These are phyloP conservation scores for Saturnispora silvae DNA, from an alignment of 805 yeast genomes.

Conservation along the genomic window DNA sequence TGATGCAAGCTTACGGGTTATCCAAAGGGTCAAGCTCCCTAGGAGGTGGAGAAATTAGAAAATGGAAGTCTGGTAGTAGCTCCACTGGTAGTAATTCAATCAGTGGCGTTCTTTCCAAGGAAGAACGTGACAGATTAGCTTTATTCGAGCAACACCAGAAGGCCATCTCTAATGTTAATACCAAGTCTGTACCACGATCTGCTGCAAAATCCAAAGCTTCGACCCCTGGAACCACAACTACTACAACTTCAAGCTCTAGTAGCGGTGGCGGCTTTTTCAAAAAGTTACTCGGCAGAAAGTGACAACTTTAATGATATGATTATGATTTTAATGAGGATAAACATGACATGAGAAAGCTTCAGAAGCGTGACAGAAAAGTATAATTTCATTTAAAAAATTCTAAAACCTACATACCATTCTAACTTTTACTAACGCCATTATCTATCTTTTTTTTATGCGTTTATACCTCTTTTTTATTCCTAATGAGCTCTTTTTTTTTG, in stretches of 20 bases:
- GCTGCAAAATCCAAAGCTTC: not conserved
- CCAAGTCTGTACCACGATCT: constrained; percentile 5
- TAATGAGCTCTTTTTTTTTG: too few relatives aligned
- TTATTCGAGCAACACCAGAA: constrained; percentile 24
- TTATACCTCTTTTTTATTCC: too few relatives aligned
- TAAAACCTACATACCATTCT: too few relatives aligned
- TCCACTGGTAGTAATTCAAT: constrained; percentile 3
- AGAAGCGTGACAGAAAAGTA: too few relatives aligned
- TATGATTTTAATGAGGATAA: constrained; percentile 1
- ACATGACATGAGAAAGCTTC: too few relatives aligned
- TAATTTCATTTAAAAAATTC: too few relatives aligned
- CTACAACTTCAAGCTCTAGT: not conserved
- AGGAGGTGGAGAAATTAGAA: not conserved
- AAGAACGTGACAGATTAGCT: constrained; percentile 13
- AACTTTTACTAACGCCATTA: too few relatives aligned
- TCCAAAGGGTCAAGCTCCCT: not conserved
- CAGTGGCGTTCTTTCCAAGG: not conserved
- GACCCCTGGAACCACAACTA: not conserved
- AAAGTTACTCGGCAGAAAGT: constrained; percentile 9
- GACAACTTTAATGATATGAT: not conserved
- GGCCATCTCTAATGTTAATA: constrained; percentile 20
- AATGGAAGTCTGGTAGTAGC: constrained; percentile 6
- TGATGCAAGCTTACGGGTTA: not conserved
- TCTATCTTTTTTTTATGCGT: too few relatives aligned
- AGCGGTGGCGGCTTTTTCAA: constrained; percentile 9